Base-by-base conservation (phyloP, 2,329 filamentous ascomycete species). In the Neobulgaria alba region DNA sequence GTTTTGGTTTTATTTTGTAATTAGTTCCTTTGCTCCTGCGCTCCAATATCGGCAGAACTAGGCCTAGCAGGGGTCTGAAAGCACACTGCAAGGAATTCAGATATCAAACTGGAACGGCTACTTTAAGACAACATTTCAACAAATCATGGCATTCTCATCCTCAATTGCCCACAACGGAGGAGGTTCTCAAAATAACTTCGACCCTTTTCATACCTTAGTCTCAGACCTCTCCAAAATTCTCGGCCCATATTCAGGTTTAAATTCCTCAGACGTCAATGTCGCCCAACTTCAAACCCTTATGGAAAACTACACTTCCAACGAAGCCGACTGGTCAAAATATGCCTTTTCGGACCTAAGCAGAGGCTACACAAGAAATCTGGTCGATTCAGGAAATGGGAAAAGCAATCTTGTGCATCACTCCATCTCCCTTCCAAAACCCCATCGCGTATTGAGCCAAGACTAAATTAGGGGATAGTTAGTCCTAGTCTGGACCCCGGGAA, bases 401-500 rank as follows among this genome's bases (percentile, higher is more conserved):
- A 68, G 67, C 55, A 73, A 73, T 52, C 51, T 73, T n/a, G n/a
- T n/a, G n/a, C n/a, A n/a, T n/a, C n/a, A n/a, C n/a, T n/a, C n/a
- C n/a, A n/a, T n/a, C n/a, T n/a, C n/a, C n/a, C n/a, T n/a, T n/a
- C n/a, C n/a, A n/a, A n/a, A n/a, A n/a, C n/a, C n/a, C n/a, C n/a
- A n/a, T n/a, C n/a, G n/a, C n/a, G n/a, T n/a, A n/a, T n/a, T n/a
- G n/a, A n/a, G n/a, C n/a, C n/a, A n/a, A n/a, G n/a, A n/a, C n/a
- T n/a, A n/a, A n/a, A n/a, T n/a, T n/a, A n/a, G n/a, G n/a, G n/a
- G n/a, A n/a, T n/a, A n/a, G 9, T 17, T 40, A 10, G 18, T 95
- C 35, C 75, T 95, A 30, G 88, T 94, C 29, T 95, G 89, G 89
- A 82, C 79, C 12, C 88, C 89, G 0, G 83, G 84, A 38, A 86